Conservation (phyloP, 805 yeast species). For the Schwanniomyces sp. region DNA sequence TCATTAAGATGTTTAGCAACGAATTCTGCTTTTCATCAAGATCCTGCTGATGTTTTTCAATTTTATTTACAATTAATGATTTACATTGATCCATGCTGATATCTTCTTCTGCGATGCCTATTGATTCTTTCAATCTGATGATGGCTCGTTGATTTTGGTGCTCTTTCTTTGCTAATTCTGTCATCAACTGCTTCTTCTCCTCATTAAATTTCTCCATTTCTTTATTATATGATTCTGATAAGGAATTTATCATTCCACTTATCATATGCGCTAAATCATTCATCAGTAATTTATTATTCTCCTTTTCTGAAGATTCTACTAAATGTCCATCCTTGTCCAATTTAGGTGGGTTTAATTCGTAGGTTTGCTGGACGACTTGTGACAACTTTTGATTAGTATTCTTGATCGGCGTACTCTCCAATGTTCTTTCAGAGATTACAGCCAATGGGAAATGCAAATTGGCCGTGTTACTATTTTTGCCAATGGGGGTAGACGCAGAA, state of each 20-base stretch:
- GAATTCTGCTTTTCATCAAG: constrained; percentile 18
- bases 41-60: constrained; percentile 11
- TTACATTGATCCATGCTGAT: constrained; percentile 26
- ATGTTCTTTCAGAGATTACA: constrained; percentile 30
- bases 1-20: constrained; percentile 29
- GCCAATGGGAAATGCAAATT: constrained; percentile 26
- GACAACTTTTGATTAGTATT: constrained; percentile 5
- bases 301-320: constrained; percentile 8
- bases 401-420: constrained; percentile 25
- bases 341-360: constrained; percentile 34
- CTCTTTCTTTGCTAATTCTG: constrained; percentile 53
- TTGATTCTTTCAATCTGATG: constrained; percentile 22
- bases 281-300: constrained; percentile 23
- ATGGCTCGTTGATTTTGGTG: constrained; percentile 38
- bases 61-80: constrained; percentile 15
- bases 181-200: constrained; percentile 18
- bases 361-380: constrained; percentile 9
- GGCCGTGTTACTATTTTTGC: constrained; percentile 11
- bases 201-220: constrained; percentile 41
- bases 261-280: constrained; percentile 36
- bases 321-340: constrained; percentile 31
- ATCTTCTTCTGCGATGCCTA: constrained; percentile 25
- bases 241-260: constrained; percentile 45
- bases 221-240: constrained; percentile 54
- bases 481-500: constrained; percentile 31